Percentiles rank a stretch among this genome's conserved stretches.
phyloP scores from a whole-genome alignment of 768 basidiomycete species.

The Rhodotorula kratochvilovae region DNA sequence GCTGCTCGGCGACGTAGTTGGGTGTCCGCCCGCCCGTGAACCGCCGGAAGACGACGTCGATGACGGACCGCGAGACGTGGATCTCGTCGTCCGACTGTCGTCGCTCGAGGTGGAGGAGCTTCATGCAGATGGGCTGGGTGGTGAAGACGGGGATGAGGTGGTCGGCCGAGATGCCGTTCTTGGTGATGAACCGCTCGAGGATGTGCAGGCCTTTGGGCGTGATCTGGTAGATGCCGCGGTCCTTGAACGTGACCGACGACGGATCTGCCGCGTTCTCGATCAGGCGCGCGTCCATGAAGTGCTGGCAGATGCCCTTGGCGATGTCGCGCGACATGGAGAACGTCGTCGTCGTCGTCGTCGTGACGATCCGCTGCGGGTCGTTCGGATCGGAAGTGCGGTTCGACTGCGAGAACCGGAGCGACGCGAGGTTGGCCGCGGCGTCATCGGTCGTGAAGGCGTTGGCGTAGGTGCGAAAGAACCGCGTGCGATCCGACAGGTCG shows the following conservation, averaged over 20 bases:
- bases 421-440: slow-evolving; percentile 84
- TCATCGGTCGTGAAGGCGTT: slow-evolving; percentile 94
- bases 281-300: slow-evolving; percentile 97
- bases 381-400: slow-evolving; percentile 97
- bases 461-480: slow-evolving; percentile 90
- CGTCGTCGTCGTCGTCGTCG: slow-evolving; percentile 97
- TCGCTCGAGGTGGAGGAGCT: slow-evolving; percentile 92
- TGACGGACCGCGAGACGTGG: slow-evolving; percentile 86
- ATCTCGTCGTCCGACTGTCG: slow-evolving; percentile 92
- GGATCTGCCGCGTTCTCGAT: slow-evolving; percentile 96
- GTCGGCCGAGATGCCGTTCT: slow-evolving; percentile 96
- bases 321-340: slow-evolving; percentile 99
- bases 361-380: slow-evolving; percentile 95
- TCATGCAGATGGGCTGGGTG: slow-evolving; percentile 92
- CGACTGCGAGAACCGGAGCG: slow-evolving; percentile 97
- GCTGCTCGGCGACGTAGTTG: slow-evolving; percentile 65
- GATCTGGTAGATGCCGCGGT: slow-evolving; percentile 89
- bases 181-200: slow-evolving; percentile 98
- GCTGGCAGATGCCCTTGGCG: slow-evolving; percentile 99
- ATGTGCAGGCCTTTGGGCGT: slow-evolving; percentile 98
- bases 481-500: slow-evolving; percentile 78
- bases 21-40: slow-evolving; percentile 72
- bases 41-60: slow-evolving; percentile 91
- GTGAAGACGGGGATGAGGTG: slow-evolving; percentile 83
- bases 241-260: slow-evolving; percentile 85